Percentiles rank a stretch among this genome's conserved stretches.
Evolutionary conservation across 306 rosid genomes (phyloP).

Genomic region (Cucumis hystrix): DNA sequence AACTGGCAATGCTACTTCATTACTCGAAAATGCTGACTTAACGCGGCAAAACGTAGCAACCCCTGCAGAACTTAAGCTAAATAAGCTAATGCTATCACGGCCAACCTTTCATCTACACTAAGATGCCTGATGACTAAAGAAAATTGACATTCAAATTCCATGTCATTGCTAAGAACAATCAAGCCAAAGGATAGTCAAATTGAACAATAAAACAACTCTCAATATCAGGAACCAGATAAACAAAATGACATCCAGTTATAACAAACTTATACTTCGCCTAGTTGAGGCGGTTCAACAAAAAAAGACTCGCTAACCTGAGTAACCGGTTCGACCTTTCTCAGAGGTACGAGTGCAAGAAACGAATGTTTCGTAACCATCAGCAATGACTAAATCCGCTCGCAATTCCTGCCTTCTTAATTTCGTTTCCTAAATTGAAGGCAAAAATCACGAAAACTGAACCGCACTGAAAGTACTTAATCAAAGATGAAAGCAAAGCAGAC

Average conservation of each 20-base stretch:
- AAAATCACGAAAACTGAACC: neutral
- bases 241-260: neutral
- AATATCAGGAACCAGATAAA: neutral
- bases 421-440: constrained; percentile 40
- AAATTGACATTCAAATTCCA: neutral
- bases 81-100: neutral
- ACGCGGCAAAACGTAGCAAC: constrained; percentile 90
- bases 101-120: neutral
- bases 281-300: constrained; percentile 9
- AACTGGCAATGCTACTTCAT: constrained; percentile 55
- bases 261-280: neutral
- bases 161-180: neutral
- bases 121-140: neutral
- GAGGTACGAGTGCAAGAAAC: constrained; percentile 70
- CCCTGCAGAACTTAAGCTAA: constrained; percentile 30
- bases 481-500: constrained; percentile 2
- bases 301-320: constrained; percentile 46
- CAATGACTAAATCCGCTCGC: constrained; percentile 62
- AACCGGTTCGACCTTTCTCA: constrained; percentile 60
- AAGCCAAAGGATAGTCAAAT: neutral
- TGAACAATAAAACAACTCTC: neutral
- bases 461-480: neutral
- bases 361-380: constrained; percentile 78
- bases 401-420: constrained; percentile 64
- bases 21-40: constrained; percentile 64